phyloP scores from a whole-genome alignment of 1,284 basidiomycete species.

The Coriolopsis trogii region DNA sequence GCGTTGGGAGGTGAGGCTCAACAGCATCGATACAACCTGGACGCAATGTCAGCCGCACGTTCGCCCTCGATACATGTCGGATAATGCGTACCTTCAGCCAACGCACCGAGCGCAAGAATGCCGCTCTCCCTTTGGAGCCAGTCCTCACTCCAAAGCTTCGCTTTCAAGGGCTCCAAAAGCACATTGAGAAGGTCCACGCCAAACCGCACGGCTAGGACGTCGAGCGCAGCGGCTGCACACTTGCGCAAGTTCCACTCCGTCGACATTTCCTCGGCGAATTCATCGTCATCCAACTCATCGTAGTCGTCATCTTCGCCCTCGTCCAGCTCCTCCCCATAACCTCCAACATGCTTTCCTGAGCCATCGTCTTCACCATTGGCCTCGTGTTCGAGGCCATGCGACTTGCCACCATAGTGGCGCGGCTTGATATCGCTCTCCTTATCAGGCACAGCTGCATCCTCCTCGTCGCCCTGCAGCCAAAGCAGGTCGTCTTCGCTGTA shows the following conservation, averaged over 20 bases:
- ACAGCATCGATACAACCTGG: slow-evolving; percentile 96
- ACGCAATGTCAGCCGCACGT: slow-evolving; percentile 10
- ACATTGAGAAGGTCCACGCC: slow-evolving; percentile 87
- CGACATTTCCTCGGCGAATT: slow-evolving; percentile 96
- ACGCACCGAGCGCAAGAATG: slow-evolving; percentile 94
- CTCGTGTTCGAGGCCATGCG: slow-evolving; percentile 84
- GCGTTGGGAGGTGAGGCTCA: slow-evolving; percentile 90
- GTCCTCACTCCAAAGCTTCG: slow-evolving; percentile 91
- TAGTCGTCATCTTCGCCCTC: slow-evolving; percentile 83
- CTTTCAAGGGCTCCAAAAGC: slow-evolving; percentile 88
- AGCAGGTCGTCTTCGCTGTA: slow-evolving; percentile 97
- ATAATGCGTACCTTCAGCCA: slow-evolving; percentile 84
- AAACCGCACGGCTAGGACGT: slow-evolving; percentile 95
- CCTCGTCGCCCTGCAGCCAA: slow-evolving; percentile 92
- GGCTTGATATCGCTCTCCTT: slow-evolving; percentile 97
- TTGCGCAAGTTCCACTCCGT: slow-evolving; percentile 99
- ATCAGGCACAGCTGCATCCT: slow-evolving; percentile 90
- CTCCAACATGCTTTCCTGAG: slow-evolving; percentile 51
- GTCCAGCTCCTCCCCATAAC: slow-evolving; percentile 72
- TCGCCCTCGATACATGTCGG: slow-evolving; percentile 2
- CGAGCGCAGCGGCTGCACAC: slow-evolving; percentile 96
- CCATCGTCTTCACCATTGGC: slow-evolving; percentile 53
- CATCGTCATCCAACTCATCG: slow-evolving; percentile 86
- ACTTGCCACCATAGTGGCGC: slow-evolving; percentile 84
- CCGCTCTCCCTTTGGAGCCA: slow-evolving; percentile 97